These are phyloP conservation scores for Microbotryum scabiosae DNA, from an alignment of 1,284 basidiomycete species.

Conservation along the genomic window DNA sequence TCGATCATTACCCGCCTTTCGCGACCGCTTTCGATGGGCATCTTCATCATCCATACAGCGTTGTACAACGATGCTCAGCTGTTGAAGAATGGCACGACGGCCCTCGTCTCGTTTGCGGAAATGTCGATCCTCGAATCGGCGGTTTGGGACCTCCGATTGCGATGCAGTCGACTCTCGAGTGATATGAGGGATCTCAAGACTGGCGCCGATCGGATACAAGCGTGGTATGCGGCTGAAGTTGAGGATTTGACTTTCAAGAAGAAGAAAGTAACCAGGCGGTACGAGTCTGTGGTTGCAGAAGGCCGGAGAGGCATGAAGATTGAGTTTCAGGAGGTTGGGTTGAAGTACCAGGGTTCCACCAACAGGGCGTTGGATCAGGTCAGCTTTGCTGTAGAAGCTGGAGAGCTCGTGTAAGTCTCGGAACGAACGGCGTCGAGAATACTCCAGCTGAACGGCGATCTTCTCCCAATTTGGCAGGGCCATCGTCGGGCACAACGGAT, in stretches of 20 bases:
- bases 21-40: not conserved
- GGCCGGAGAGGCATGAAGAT: not conserved
- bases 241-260: not conserved
- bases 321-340: not conserved
- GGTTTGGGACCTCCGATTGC: not conserved
- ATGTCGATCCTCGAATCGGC: constrained; percentile 1
- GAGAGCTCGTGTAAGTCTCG: not conserved
- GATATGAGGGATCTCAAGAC: not conserved
- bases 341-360: not conserved
- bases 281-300: not conserved
- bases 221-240: not conserved
- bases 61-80: not conserved
- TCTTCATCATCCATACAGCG: constrained; percentile 3
- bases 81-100: not conserved
- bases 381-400: not conserved
- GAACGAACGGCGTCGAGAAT: too few relatives aligned
- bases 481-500: constrained; percentile 9
- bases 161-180: not conserved
- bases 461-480: not conserved
- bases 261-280: not conserved
- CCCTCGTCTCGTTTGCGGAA: not conserved
- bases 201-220: not conserved
- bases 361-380: not conserved
- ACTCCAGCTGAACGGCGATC: not conserved
- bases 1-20: not conserved